Conservation (phyloP, 768 basidiomycete genomes). For the Tylopilus intermedius region DNA sequence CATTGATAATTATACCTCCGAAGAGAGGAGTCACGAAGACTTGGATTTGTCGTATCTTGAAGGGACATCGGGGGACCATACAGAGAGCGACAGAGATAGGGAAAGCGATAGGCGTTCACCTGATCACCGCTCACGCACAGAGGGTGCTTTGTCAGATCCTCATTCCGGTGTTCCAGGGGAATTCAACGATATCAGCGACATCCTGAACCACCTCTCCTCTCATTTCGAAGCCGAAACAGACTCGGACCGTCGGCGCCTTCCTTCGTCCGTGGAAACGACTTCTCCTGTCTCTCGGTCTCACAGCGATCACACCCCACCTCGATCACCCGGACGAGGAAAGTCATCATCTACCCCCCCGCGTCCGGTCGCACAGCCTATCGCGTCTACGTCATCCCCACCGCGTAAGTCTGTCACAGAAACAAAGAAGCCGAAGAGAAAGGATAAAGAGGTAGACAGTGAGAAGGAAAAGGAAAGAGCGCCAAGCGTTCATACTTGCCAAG, state of each 20-base stretch:
- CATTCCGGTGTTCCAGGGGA: constrained; percentile 51
- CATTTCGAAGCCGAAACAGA: constrained; percentile 60
- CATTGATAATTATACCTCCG: constrained; percentile 18
- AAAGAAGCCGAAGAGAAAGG: constrained; percentile 27
- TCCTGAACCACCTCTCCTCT: constrained; percentile 65
- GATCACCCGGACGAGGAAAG: constrained; percentile 26
- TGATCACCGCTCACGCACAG: constrained; percentile 18
- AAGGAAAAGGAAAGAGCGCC: constrained; percentile 43
- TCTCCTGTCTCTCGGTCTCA: constrained; percentile 31
- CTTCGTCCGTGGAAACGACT: constrained; percentile 29
- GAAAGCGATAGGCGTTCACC: constrained; percentile 39
- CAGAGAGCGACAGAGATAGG: constrained; percentile 33
- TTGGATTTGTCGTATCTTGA: constrained; percentile 53
- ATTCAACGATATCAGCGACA: constrained; percentile 72
- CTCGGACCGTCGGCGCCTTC: constrained; percentile 38
- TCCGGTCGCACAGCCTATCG: constrained; percentile 37
- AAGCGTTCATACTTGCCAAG: constrained; percentile 60
- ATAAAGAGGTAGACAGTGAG: constrained; percentile 21
- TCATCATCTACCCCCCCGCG: constrained; percentile 35
- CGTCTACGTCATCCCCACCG: constrained; percentile 47
- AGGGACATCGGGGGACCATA: constrained; percentile 22
- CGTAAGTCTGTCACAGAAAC: constrained; percentile 21
- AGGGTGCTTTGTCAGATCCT: constrained; percentile 35
- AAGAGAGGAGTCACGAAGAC: constrained; percentile 41
- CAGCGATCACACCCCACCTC: constrained; percentile 17